Evolutionary conservation across 768 basidiomycete species (phyloP).

Genomic region (Dentipellis sp.): DNA sequence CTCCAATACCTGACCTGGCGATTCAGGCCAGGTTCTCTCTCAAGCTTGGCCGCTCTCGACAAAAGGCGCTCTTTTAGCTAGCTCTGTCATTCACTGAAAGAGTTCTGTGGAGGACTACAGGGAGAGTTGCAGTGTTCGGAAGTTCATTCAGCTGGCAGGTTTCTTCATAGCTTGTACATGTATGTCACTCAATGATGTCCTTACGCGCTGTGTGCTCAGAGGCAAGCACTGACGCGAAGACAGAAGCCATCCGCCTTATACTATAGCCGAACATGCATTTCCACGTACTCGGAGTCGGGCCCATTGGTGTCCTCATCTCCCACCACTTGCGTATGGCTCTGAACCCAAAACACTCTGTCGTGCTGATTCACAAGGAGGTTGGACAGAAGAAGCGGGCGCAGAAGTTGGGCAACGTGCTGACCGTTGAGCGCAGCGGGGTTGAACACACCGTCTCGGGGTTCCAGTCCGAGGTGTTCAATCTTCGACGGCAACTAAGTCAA

Average conservation of each 20-base stretch:
- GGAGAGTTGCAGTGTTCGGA: too few species aligned
- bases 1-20: too few species aligned
- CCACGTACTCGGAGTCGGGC: conserved; percentile 72
- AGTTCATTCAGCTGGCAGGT: too few species aligned
- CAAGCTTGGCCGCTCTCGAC: too few species aligned
- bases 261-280: conserved; percentile 44
- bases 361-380: conserved; percentile 56
- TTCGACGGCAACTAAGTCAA: not conserved
- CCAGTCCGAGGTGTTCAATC: conserved; percentile 38
- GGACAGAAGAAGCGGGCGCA: conserved; percentile 28
- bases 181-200: too few species aligned
- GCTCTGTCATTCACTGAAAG: too few species aligned
- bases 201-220: too few species aligned
- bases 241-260: not conserved
- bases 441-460: conserved; percentile 35
- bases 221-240: not conserved
- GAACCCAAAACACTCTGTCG: conserved; percentile 41
- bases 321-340: conserved; percentile 65
- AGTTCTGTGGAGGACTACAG: too few species aligned
- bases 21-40: too few species aligned
- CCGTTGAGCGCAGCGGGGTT: conserved; percentile 42
- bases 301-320: conserved; percentile 76
- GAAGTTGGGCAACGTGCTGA: conserved; percentile 27
- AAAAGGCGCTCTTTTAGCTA: too few species aligned
- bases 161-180: too few species aligned